These are phyloP conservation scores for Draba incana DNA, from an alignment of 345 rosid species.

Conservation along the genomic window DNA sequence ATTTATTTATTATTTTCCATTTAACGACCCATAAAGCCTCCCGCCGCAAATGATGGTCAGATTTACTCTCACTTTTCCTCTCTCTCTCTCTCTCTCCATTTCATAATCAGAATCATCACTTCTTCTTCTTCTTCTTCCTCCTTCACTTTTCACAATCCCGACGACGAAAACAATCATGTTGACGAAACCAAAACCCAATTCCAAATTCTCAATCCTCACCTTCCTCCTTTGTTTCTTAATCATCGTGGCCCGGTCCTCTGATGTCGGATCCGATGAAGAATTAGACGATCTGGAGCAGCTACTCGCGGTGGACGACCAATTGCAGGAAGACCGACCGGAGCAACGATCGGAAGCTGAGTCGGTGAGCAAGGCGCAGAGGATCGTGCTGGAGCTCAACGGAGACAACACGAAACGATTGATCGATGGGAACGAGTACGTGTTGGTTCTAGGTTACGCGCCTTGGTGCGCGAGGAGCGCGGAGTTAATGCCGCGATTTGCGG, in stretches of 20 bases:
- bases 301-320: slow-evolving; percentile 65
- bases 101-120: too few relatives aligned
- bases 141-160: slow-evolving; percentile 24
- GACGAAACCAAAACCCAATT: slow-evolving; percentile 44
- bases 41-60: slow-evolving; percentile 32
- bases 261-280: slow-evolving; percentile 40
- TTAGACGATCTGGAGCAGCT: slow-evolving; percentile 59
- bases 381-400: slow-evolving; percentile 69
- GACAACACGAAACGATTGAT: slow-evolving; percentile 56
- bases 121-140: slow-evolving; percentile 11
- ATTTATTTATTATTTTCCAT: background rate
- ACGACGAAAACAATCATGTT: slow-evolving; percentile 18
- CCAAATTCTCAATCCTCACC: slow-evolving; percentile 49
- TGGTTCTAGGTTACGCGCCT: slow-evolving; percentile 86
- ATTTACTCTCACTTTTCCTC: slow-evolving; percentile 5
- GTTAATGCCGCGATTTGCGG: slow-evolving; percentile 92
- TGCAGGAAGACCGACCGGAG: slow-evolving; percentile 42
- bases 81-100: too few relatives aligned
- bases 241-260: slow-evolving; percentile 42
- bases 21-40: background rate
- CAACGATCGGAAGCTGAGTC: slow-evolving; percentile 71
- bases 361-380: slow-evolving; percentile 78
- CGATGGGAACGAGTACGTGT: slow-evolving; percentile 60
- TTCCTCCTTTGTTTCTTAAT: slow-evolving; percentile 42
- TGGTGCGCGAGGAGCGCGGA: slow-evolving; percentile 97